Evolutionary conservation across 805 yeast species (phyloP).

Genomic region (Saturnispora diversa): DNA sequence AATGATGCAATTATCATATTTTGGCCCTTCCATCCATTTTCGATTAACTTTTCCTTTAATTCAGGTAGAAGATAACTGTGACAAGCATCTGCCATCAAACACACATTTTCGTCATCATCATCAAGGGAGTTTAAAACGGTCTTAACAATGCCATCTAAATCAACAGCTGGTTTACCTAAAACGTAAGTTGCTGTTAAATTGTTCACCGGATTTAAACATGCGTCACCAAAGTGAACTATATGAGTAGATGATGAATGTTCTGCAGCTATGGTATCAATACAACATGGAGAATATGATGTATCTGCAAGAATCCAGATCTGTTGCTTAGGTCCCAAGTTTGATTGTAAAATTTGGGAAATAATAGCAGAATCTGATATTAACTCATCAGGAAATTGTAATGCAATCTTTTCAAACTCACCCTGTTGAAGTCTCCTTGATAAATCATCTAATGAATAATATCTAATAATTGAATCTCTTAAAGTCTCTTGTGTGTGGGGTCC

Average conservation of each 20-base stretch:
- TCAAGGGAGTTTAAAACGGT: conserved; percentile 38
- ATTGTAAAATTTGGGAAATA: conserved; percentile 49
- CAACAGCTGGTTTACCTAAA: conserved; percentile 60
- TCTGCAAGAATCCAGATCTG: conserved; percentile 82
- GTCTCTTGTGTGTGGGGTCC: conserved; percentile 25
- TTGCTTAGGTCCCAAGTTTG: conserved; percentile 25
- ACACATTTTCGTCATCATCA: conserved; percentile 36
- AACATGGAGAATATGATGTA: conserved; percentile 91
- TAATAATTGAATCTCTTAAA: conserved; percentile 30
- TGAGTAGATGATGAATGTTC: conserved; percentile 82
- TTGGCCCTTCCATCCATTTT: conserved; percentile 5
- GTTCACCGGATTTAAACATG: conserved; percentile 77
- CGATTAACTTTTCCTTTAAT: conserved; percentile 31
- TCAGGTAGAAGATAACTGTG: conserved; percentile 39
- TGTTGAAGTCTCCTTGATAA: conserved; percentile 20
- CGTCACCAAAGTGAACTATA: conserved; percentile 90
- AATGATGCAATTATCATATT: conserved; percentile 35
- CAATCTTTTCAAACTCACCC: conserved; percentile 41
- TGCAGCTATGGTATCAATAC: conserved; percentile 95
- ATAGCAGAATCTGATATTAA: conserved; percentile 72
- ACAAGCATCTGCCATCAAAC: conserved; percentile 72
- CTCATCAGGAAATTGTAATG: conserved; percentile 86
- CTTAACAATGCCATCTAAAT: conserved; percentile 32
- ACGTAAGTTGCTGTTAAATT: conserved; percentile 71
- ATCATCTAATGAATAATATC: conserved; percentile 45